phyloP scores from a whole-genome alignment of 2,329 filamentous ascomycete genomes.

The Epichloe scottii region DNA sequence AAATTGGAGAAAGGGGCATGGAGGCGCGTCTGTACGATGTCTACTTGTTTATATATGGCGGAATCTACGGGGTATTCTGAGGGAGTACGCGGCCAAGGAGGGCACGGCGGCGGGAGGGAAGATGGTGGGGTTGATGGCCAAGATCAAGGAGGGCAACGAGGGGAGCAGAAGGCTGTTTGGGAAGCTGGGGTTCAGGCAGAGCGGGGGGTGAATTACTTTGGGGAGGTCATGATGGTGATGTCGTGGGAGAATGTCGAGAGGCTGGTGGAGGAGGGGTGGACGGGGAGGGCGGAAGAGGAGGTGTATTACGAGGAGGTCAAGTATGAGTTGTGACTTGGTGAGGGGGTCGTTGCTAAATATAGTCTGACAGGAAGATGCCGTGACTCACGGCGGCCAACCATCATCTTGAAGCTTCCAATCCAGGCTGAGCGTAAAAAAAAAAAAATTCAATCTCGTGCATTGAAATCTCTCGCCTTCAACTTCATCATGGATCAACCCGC shows the following conservation, averaged over 20 bases:
- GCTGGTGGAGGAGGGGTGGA: conserved; percentile 14
- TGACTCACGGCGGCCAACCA: no score
- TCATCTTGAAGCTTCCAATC: no score
- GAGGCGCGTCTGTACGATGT: conserved; percentile 48
- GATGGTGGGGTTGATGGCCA: conserved; percentile 35
- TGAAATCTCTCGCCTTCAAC: no score
- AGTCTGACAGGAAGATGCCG: no score
- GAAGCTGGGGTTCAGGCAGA: conserved; percentile 37
- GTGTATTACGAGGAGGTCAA: conserved; percentile 14
- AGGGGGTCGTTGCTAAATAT: not conserved
- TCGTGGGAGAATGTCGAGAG: conserved; percentile 16
- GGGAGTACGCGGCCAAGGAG: conserved; percentile 23
- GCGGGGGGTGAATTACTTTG: conserved; percentile 48
- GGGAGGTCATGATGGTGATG: conserved; percentile 41
- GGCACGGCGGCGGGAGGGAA: not conserved
- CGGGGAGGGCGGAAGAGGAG: conserved; percentile 6
- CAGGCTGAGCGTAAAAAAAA: no score
- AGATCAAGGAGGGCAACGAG: conserved; percentile 44
- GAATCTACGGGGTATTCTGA: conserved; percentile 41
- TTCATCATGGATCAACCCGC: not conserved
- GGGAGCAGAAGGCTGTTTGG: conserved; percentile 39
- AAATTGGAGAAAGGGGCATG: conserved; percentile 51
- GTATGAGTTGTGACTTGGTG: conserved; percentile 6
- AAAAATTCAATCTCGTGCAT: no score
- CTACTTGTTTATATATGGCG: conserved; percentile 57